Evolutionary conservation across 2,329 filamentous ascomycete genomes (phyloP), one percentile per base, ranked within the genome.

Genomic region (Diaporthe helianthi): DNA sequence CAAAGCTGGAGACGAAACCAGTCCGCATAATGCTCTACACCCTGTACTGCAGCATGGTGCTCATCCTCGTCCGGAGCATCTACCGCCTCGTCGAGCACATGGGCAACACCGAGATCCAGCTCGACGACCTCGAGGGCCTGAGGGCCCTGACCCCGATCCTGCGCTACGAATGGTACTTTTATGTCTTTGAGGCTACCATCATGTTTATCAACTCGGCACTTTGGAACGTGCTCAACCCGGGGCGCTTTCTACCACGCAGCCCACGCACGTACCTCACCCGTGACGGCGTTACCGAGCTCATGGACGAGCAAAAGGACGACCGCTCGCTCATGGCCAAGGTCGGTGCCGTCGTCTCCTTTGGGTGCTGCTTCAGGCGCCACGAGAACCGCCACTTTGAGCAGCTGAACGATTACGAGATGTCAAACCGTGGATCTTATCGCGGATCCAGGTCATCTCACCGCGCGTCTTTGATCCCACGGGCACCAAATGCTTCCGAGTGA

Each of bases 11-110:
- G 65, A 77, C 77, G 69, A 72, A 74, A 26, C 76, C 75, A 31
- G 75, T 84, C 36, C 72, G 73, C 52, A 76, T 72, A 46, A 76
- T 80, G 2, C 77, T 89, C 5, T 73, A 79, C 63, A 85, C 83
- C 13, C 79, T 90, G 2, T 89, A 89, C 74, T 74, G 78, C 46
- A 86, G 83, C 70, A 83, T 83, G 12, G 67, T 73, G 0, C 78
- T 89, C 53, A 84, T 90, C 69, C 77, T 84, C 8, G 76, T 80
- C 1, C 83, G 88, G 26, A 89, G 86, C 67, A 81, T 89, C 67
- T 90, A 83, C 74, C 84, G 88, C 9, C 81, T 86, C 0, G 81
- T 87, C n/a, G 87, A 90, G 76, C 89, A 86, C 78, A 89, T 88
- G 71, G 81, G 80, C 63, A 75, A 85, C n/a, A 78, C 82, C 0